Evolutionary conservation across 257 asterid species (phyloP).

Genomic region (Fraxinus americana): DNA sequence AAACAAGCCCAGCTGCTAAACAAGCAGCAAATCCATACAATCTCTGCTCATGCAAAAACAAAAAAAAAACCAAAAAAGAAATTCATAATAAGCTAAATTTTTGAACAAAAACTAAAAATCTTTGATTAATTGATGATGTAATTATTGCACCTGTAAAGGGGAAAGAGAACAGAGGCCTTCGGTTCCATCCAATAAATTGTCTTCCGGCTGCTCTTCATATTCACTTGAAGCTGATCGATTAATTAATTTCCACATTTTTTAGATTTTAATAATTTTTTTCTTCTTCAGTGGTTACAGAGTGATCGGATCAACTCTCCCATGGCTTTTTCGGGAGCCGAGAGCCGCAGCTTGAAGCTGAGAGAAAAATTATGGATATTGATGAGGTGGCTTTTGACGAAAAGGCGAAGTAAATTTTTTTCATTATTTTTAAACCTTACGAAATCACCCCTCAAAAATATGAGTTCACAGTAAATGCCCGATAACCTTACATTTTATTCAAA

Average conservation of each 20-base stretch:
- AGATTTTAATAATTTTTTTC: not conserved
- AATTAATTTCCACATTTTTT: conserved; percentile 62
- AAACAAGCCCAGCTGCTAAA: conserved; percentile 71
- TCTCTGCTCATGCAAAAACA: conserved; percentile 62
- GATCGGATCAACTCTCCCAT: conserved; percentile 19
- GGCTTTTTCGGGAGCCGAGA: conserved; percentile 18
- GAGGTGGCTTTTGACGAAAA: no score
- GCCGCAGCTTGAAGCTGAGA: not conserved
- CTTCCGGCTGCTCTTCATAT: conserved; percentile 62
- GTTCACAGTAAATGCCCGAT: not conserved
- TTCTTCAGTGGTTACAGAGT: not conserved
- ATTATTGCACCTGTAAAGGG: conserved; percentile 60
- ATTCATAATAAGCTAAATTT: conserved; percentile 22
- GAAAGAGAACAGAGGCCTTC: conserved; percentile 80
- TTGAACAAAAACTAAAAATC: conserved; percentile 12
- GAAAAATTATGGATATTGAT: not conserved
- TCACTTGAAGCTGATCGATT: conserved; percentile 38
- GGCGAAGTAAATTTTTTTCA: no score
- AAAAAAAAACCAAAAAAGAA: not conserved
- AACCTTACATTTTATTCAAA: not conserved
- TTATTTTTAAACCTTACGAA: no score
- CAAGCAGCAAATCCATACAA: conserved; percentile 83
- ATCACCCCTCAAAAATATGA: not conserved
- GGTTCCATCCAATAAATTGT: conserved; percentile 60
- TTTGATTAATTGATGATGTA: not conserved